Conservation (phyloP, 306 rosid genomes). For the Vachellia pachyceras region DNA sequence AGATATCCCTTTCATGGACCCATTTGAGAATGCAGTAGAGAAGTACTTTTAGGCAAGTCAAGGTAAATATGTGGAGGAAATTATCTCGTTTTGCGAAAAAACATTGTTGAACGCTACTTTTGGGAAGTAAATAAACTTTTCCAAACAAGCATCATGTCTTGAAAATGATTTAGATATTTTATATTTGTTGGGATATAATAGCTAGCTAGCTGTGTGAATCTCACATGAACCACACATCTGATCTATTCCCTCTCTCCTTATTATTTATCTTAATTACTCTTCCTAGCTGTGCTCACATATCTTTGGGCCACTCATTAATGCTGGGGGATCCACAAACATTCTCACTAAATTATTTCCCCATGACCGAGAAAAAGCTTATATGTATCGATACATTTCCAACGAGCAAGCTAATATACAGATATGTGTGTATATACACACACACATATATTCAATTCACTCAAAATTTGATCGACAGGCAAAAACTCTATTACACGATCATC, state of each 20-base stretch:
- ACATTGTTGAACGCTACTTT: too few relatives aligned
- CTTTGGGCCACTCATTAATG: constrained; percentile 10
- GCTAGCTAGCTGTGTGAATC: neutral
- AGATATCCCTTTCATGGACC: neutral
- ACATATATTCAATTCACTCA: neutral
- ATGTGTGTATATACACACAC: too few relatives aligned
- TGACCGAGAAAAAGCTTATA: neutral
- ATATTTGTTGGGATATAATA: too few relatives aligned
- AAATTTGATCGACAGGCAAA: neutral
- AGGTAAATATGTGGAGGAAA: too few relatives aligned
- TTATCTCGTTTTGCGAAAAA: too few relatives aligned
- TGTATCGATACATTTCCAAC: neutral
- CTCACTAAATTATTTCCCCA: neutral
- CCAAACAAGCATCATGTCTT: too few relatives aligned
- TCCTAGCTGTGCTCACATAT: neutral
- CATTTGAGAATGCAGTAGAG: too few relatives aligned
- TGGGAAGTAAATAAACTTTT: too few relatives aligned
- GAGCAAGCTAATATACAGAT: neutral
- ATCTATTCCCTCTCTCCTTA: neutral
- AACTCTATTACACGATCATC: too few relatives aligned
- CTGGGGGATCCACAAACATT: constrained; percentile 17
- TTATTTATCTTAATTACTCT: neutral
- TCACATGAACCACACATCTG: neutral
- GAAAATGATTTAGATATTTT: neutral
- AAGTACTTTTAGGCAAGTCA: too few relatives aligned